Evolutionary conservation across 2,329 filamentous ascomycete species (phyloP), one percentile per base, ranked within the genome.

Genomic region (Saccharata proteae): DNA sequence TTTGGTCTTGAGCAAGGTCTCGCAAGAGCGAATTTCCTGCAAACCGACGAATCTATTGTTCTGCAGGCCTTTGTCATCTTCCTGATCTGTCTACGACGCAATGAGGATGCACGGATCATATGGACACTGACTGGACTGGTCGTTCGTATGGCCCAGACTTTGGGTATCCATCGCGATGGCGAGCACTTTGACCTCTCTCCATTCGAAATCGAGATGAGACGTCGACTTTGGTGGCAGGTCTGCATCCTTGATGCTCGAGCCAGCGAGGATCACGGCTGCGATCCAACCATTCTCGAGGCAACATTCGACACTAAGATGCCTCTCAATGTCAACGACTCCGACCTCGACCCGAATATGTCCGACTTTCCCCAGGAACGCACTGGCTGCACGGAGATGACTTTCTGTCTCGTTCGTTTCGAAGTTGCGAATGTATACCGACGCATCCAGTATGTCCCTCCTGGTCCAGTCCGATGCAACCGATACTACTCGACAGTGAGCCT

Each of bases 1-100:
- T 75, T 76, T 43, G 74, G 65, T 2, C 54, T 72, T 3, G 74
- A 79, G 43, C 74, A 79, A 45, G 71, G 71, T 2, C 55, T 80
- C 26, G 69, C 75, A 3, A 62, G 69, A 29, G 74, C 74, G 6
- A 69, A 74, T 38, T 67, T 80, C 30, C 47, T 80, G 2, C 71
- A 66, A 34, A 74, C 70, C 6, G 69, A 74, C 35, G 75, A 74
- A 44, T 56, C 73, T 13, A 57, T 74, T 21, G 64, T 77, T 7
- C 52, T 80, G 11, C 74, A 79, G 48, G 70, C 74, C 1, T 67
- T 75, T 21, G 58, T 73, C 7, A 54, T 77, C 6, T 79, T 77
- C 44, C 49, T 80, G 15, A 68, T 74, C 25, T 58, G 69, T 48
- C 54, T 62, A 40, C 62, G 71, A 10, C 58, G 67, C 4, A 65